A percentile compares a stretch with the other conserved stretches of the same genome.
phyloP scores from a whole-genome alignment of 23 red algal species.

The Gracilaria caudata region DNA sequence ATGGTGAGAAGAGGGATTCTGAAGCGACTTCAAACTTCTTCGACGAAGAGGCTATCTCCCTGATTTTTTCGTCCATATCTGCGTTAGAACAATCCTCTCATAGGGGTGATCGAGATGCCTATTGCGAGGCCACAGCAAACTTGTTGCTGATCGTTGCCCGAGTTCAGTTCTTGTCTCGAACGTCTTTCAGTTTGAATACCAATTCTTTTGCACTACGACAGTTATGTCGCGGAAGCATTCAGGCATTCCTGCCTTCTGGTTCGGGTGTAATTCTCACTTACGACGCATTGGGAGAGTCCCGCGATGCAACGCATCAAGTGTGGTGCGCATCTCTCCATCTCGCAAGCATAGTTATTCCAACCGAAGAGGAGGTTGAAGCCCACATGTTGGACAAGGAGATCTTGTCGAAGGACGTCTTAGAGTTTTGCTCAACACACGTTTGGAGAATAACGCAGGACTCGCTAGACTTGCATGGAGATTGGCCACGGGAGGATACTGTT shows the following conservation, averaged over 20 bases:
- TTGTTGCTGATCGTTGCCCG: constrained; percentile 54
- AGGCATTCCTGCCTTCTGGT: constrained; percentile 29
- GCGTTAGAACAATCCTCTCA: constrained; percentile 8
- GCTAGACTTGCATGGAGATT: constrained; percentile 61
- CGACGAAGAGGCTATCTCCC: background rate
- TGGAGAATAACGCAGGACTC: constrained; percentile 30
- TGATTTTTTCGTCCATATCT: constrained; percentile 50
- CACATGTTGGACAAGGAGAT: constrained; percentile 30
- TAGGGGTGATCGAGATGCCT: constrained; percentile 27
- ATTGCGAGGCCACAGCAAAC: constrained; percentile 33
- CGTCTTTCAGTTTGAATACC: background rate
- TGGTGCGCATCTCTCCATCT: constrained; percentile 68
- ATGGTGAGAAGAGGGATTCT: background rate
- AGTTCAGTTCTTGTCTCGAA: constrained; percentile 28
- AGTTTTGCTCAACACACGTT: constrained; percentile 52
- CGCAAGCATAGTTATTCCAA: constrained; percentile 47
- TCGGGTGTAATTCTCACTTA: constrained; percentile 44
- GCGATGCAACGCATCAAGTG: constrained; percentile 39
- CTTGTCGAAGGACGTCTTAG: constrained; percentile 33
- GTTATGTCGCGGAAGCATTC: constrained; percentile 39
- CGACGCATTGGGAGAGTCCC: constrained; percentile 4
- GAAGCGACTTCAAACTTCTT: constrained; percentile 24
- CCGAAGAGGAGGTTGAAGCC: background rate
- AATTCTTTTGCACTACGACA: constrained; percentile 18
- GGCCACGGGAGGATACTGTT: constrained; percentile 20